phyloP scores from a whole-genome alignment of 257 asterid species.

The Leptodermis oblonga region DNA sequence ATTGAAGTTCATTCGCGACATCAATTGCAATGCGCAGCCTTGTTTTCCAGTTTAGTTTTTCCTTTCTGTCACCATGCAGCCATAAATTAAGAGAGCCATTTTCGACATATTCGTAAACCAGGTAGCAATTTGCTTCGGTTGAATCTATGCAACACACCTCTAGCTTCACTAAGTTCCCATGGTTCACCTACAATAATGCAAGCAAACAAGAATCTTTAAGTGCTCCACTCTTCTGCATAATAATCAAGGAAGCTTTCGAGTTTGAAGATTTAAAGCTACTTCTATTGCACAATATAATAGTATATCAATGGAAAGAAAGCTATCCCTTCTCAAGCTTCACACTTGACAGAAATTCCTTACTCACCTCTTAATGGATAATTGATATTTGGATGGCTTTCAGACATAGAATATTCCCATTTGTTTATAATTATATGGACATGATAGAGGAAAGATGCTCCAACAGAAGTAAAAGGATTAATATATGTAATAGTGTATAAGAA shows the following conservation, averaged over 20 bases:
- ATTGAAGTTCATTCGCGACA: constrained; percentile 87
- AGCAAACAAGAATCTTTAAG: not conserved
- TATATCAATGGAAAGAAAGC: too few species aligned
- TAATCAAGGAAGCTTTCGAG: too few species aligned
- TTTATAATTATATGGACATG: constrained; percentile 4
- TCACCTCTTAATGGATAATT: not conserved
- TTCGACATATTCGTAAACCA: constrained; percentile 76
- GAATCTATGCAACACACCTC: constrained; percentile 92
- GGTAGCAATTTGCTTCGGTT: constrained; percentile 75
- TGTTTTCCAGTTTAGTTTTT: constrained; percentile 69
- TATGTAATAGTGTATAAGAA: too few species aligned
- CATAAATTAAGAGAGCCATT: constrained; percentile 78
- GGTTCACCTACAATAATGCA: constrained; percentile 73
- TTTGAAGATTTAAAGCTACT: too few species aligned
- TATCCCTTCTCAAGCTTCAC: too few species aligned
- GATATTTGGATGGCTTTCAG: not conserved
- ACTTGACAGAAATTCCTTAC: constrained; percentile 5
- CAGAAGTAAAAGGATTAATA: not conserved
- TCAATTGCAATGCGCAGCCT: constrained; percentile 70
- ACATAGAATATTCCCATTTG: not conserved
- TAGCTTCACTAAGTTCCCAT: constrained; percentile 88
- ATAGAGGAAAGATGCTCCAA: constrained; percentile 8
- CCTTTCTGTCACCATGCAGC: constrained; percentile 53
- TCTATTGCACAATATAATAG: too few species aligned
- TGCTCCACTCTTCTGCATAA: not conserved